Evolutionary conservation across 768 basidiomycete genomes (phyloP).

Genomic region (Termitomyces sp.): DNA sequence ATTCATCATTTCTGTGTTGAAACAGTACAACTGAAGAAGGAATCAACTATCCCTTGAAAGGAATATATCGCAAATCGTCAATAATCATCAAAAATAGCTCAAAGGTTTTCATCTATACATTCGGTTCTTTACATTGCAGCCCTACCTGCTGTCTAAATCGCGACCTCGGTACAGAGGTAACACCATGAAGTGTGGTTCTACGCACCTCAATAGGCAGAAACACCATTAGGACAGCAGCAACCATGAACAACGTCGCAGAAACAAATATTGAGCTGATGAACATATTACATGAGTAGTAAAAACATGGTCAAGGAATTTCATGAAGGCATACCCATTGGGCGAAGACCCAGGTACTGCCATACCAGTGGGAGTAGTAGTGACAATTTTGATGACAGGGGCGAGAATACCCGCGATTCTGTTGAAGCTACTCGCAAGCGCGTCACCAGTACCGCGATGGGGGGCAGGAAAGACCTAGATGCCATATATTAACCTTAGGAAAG

Average conservation of each 20-base stretch:
- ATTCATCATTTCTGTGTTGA: too few relatives aligned
- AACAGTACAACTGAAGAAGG: too few relatives aligned
- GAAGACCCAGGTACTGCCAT: conserved; percentile 1
- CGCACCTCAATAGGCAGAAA: conserved; percentile 27
- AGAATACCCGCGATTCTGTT: conserved; percentile 45
- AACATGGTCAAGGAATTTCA: neutral
- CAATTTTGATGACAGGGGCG: conserved; percentile 44
- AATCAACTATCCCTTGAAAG: too few relatives aligned
- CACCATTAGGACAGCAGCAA: conserved; percentile 33
- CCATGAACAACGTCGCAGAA: conserved; percentile 39
- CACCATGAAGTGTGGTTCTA: neutral
- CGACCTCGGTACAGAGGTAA: neutral
- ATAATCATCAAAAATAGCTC: too few relatives aligned
- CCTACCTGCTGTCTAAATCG: conserved; percentile 2
- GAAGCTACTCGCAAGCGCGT: conserved; percentile 42
- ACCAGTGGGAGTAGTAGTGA: conserved; percentile 18
- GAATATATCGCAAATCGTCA: too few relatives aligned
- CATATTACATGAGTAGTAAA: neutral
- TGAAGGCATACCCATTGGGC: conserved; percentile 39
- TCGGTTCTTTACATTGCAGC: conserved; percentile 1
- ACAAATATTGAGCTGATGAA: conserved; percentile 39
- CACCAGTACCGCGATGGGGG: conserved; percentile 50
- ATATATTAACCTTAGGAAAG: neutral
- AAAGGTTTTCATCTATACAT: neutral
- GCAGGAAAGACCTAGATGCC: conserved; percentile 40